Evolutionary conservation across 1,284 basidiomycete genomes (phyloP).

Genomic region (Nidula niveotomentosa): DNA sequence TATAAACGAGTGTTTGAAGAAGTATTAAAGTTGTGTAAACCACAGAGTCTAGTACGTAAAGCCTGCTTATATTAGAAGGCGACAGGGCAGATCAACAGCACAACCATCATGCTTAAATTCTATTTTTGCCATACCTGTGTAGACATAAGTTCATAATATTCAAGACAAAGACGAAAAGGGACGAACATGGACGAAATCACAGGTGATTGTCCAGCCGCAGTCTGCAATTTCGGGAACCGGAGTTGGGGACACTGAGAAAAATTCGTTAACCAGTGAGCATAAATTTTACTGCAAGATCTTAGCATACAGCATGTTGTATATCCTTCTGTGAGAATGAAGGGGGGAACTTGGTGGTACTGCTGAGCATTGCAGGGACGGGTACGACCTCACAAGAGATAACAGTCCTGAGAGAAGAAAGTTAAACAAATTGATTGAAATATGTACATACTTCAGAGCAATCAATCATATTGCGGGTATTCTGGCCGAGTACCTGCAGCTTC

Average conservation of each 20-base stretch:
- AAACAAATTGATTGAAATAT: neutral
- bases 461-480: constrained; percentile 15
- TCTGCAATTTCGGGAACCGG: constrained; percentile 15
- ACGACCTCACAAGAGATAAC: constrained; percentile 6
- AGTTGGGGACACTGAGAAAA: constrained; percentile 5
- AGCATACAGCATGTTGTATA: neutral
- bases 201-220: constrained; percentile 16
- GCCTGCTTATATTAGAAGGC: too few species aligned
- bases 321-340: constrained; percentile 16
- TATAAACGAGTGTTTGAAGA: too few species aligned
- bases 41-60: too few species aligned
- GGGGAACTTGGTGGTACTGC: constrained; percentile 18
- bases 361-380: constrained; percentile 14
- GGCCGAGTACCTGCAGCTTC: constrained; percentile 23
- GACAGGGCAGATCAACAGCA: too few species aligned
- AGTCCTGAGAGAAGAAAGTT: neutral
- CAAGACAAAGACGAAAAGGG: too few species aligned
- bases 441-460: constrained; percentile 25
- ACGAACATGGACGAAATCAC: too few species aligned
- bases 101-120: too few species aligned
- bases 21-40: too few species aligned
- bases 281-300: too few species aligned
- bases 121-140: too few species aligned
- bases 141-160: too few species aligned
- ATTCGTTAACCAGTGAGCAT: too few species aligned